phyloP scores from a whole-genome alignment of 106 monocot species.

The Apostasia ramifera region DNA sequence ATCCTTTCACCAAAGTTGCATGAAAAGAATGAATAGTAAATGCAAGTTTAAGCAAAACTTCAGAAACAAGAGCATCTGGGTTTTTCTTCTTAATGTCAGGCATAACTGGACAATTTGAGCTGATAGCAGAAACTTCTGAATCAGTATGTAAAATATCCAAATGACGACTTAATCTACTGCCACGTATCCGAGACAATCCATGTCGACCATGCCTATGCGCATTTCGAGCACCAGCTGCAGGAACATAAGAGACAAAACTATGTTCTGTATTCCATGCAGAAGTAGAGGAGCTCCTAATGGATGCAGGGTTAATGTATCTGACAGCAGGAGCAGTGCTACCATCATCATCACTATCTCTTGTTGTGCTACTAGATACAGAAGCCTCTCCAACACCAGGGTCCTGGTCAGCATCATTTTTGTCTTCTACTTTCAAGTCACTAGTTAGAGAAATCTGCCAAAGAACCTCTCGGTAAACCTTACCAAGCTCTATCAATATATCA shows the following conservation, averaged over 20 bases:
- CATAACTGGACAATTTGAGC: slow-evolving; percentile 22
- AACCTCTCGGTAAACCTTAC: slow-evolving; percentile 49
- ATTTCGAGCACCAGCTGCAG: slow-evolving; percentile 43
- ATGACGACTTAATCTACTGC: slow-evolving; percentile 41
- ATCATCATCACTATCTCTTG: slow-evolving; percentile 63
- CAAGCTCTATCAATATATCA: slow-evolving; percentile 57
- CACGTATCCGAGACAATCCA: slow-evolving; percentile 47
- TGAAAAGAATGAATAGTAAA: slow-evolving; percentile 38
- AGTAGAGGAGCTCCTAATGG: slow-evolving; percentile 23
- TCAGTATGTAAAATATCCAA: slow-evolving; percentile 42
- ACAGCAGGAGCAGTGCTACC: slow-evolving; percentile 21
- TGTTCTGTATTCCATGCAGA: slow-evolving; percentile 43
- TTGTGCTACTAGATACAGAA: slow-evolving; percentile 13
- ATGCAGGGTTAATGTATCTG: slow-evolving; percentile 31
- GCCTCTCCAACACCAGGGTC: slow-evolving; percentile 27
- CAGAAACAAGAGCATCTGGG: slow-evolving; percentile 38
- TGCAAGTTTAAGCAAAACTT: slow-evolving; percentile 48
- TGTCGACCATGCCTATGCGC: slow-evolving; percentile 50
- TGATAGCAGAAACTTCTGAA: slow-evolving; percentile 31
- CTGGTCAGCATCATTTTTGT: slow-evolving; percentile 27
- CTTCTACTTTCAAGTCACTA: slow-evolving; percentile 39
- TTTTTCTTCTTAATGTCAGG: slow-evolving; percentile 44
- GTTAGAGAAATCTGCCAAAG: slow-evolving; percentile 65
- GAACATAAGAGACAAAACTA: slow-evolving; percentile 39
- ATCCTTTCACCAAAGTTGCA: slow-evolving; percentile 50